Evolutionary conservation across 345 rosid genomes (phyloP), one percentile per base, ranked within the genome.

Genomic region (Carallia pectinifolia): DNA sequence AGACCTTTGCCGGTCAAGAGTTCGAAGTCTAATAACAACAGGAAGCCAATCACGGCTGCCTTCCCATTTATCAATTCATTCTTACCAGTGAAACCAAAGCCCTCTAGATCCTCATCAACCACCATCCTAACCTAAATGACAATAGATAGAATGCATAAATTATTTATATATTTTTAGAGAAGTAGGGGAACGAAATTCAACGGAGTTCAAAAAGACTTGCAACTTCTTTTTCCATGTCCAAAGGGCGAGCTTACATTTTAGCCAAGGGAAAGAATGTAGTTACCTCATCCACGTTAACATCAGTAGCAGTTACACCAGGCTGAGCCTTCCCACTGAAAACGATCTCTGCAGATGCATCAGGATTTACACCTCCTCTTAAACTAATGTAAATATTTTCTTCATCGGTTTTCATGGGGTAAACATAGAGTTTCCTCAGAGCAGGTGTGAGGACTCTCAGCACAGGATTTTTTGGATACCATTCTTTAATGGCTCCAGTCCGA

Each of bases 211-310:
- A 37, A 13, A 19, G 34, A 64, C 17, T 1, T 5, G 12, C 10
- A 65, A 6, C 23, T 38, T 44, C 38, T 44, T 19, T 63, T 44
- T 44, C 50, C 50, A 2, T 10, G 16, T 44, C 1, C 50, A 44
- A 44, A 12, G 5, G 50, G 50, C 13, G 50, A 38, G 36, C 54
- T 44, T 31, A 47, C 59, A 18, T 48, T 36, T 23, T 18, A 47
- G 18, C 30, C 56, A 65, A 53, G 34, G 59, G 3, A 17, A 62
- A 31, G 18, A 53, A 47, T 16, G 60, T 8, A 23, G 39, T 71
- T 81, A 90, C 98, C 96, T 91, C 93, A 55, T 94, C 98, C 15
- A 94, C 90, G 6, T 94, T 94, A 76, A 91, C 96, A 80, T 90
- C 90, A 6, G 80, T 70, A 66, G 97, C 89, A 7, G 98, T 94